Percentiles rank a stretch among this genome's conserved stretches.
Conservation (phyloP, 31 red algal genomes). For the Porphyra umbilicalis region DNA sequence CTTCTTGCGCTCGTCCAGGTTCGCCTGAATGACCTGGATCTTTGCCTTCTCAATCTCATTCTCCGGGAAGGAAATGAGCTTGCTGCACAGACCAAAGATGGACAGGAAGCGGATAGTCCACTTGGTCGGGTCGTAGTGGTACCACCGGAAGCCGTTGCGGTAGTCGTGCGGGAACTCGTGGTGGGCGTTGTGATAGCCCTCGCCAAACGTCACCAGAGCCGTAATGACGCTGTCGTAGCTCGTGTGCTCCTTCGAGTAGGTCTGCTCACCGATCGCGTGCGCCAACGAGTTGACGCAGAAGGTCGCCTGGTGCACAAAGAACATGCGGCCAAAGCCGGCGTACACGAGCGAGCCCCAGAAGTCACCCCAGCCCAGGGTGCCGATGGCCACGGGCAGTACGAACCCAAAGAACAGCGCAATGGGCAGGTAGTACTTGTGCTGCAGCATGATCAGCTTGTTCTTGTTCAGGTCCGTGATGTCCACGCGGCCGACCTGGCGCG, state of each 20-base stretch:
- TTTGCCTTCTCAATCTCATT: slow-evolving; percentile 93
- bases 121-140: slow-evolving; percentile 98
- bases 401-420: slow-evolving; percentile 92
- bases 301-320: slow-evolving; percentile 99
- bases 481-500: slow-evolving; percentile 72
- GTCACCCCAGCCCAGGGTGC: slow-evolving; percentile 68
- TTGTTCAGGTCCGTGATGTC: slow-evolving; percentile 95
- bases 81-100: slow-evolving; percentile 65
- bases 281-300: slow-evolving; percentile 95
- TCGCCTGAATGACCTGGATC: slow-evolving; percentile 82
- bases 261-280: slow-evolving; percentile 89
- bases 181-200: slow-evolving; percentile 99
- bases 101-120: slow-evolving; percentile 79
- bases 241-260: slow-evolving; percentile 78
- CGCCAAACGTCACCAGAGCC: slow-evolving; percentile 92
- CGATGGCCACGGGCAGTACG: slow-evolving; percentile 64
- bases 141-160: slow-evolving; percentile 95
- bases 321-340: slow-evolving; percentile 91
- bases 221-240: slow-evolving; percentile 96
- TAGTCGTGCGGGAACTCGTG: slow-evolving; percentile 99
- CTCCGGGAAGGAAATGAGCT: slow-evolving; percentile 81
- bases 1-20: slow-evolving; percentile 85
- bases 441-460: slow-evolving; percentile 72
- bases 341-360: slow-evolving; percentile 88
- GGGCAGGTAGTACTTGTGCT: slow-evolving; percentile 89